Base-by-base conservation (phyloP, 768 basidiomycete genomes). In the Infundibulicybe gibba region DNA sequence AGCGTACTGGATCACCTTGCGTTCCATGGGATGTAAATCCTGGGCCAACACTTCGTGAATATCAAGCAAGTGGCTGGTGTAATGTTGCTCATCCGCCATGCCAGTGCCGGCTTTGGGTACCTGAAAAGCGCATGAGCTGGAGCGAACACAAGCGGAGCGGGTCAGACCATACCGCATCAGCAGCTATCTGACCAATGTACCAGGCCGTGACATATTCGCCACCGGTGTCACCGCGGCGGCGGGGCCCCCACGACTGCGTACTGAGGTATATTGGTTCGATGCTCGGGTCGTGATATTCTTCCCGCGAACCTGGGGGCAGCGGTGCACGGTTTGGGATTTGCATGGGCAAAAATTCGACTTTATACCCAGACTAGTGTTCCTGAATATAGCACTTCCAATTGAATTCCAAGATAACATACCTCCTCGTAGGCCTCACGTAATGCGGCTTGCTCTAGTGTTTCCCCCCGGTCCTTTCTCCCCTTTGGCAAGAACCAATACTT, bases 371-470 rank as follows among this genome's bases (percentile, higher is more conserved):
- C 82, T 81, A 51, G 6, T 20, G 19, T 16, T 17, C 17, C 34
- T 14, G 44, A 11, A 53, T 20, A n/a, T 17, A 20, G 31, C 17
- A 25, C 35, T 32, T n/a, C 41, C 30, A 48, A 19, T 39, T 20
- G 25, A 10, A 12, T 16, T 31, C 6, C 15, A 16, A 44, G 40
- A 6, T 16, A n/a, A 51, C 65, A 33, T 48, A 81, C 83, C 76
- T 85, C 83, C 57, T 86, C 83, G 56, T 81, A 78, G 3, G 79
- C 83, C 63, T 86, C 84, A 39, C 85, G 65, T 34, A 85, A 59
- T 0, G 79, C 83, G 0, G 83, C 58, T 40, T 72, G 59, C 56
- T 85, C 83, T 20, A 85, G 58, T 2, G 72, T 74, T 65, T 87
- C 84, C 5, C 81, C 82, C 0, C 78, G 53, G 58, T 87, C 84